Conservation (phyloP, 169 alveolate genomes). For the Plasmodium malariae region DNA sequence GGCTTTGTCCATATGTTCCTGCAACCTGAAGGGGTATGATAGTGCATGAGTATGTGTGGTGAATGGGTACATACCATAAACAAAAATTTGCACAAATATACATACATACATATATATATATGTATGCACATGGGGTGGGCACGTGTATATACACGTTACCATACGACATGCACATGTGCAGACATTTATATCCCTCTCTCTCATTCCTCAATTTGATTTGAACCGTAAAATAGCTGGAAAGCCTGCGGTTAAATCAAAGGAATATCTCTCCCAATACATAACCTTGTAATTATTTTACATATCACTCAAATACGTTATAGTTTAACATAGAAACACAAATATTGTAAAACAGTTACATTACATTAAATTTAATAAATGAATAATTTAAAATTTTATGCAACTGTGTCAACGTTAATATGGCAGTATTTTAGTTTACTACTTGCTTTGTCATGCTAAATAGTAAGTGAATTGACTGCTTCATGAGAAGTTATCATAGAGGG, state of each 20-base stretch:
- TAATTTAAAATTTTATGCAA: neutral
- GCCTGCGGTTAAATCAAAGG: no score
- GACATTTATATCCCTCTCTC: no score
- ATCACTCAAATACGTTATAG: neutral
- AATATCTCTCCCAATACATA: no score
- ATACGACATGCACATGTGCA: no score
- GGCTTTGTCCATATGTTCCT: neutral
- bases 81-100: no score
- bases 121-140: neutral
- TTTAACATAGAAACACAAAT: neutral
- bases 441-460: slow-evolving; percentile 23
- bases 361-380: slow-evolving; percentile 1
- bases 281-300: no score
- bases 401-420: slow-evolving; percentile 17
- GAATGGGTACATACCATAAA: neutral
- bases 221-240: no score
- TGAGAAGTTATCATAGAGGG: neutral
- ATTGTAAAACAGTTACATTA: slow-evolving; percentile 1
- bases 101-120: no score
- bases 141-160: no score
- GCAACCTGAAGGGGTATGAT: neutral
- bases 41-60: no score
- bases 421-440: slow-evolving; percentile 56
- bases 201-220: no score
- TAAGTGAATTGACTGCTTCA: slow-evolving; percentile 52